Conservation (phyloP, 805 yeast species). For the Candida easanensis region DNA sequence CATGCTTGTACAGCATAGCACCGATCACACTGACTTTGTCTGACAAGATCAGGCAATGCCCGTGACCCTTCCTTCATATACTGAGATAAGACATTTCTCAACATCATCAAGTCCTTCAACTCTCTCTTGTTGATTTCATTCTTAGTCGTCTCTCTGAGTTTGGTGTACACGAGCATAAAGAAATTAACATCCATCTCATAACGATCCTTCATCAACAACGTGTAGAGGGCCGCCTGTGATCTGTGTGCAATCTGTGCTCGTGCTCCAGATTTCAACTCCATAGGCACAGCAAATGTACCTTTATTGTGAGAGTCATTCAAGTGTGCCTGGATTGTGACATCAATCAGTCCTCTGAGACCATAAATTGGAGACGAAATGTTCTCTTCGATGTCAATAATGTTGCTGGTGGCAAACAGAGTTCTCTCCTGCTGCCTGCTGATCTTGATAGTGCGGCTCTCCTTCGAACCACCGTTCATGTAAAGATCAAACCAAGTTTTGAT, state of each 20-base stretch:
- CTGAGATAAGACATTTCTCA: conserved; percentile 67
- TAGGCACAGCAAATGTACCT: conserved; percentile 61
- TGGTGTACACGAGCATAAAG: conserved; percentile 73
- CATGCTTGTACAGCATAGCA: conserved; percentile 59
- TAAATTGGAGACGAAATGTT: conserved; percentile 87
- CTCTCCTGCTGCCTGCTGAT: conserved; percentile 32
- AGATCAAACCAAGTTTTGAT: conserved; percentile 51
- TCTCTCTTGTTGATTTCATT: conserved; percentile 55
- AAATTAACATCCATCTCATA: conserved; percentile 66
- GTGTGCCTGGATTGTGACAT: conserved; percentile 73
- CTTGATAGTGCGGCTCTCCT: conserved; percentile 19
- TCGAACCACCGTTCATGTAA: conserved; percentile 37
- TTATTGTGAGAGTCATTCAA: conserved; percentile 33
- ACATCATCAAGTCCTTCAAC: conserved; percentile 62
- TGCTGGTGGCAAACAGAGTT: conserved; percentile 50
- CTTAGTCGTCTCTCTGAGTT: conserved; percentile 49
- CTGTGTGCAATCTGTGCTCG: conserved; percentile 63
- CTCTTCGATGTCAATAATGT: conserved; percentile 83
- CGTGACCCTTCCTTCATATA: conserved; percentile 49
- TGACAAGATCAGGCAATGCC: conserved; percentile 51
- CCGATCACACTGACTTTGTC: conserved; percentile 53
- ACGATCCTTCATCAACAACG: conserved; percentile 73
- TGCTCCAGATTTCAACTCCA: conserved; percentile 88
- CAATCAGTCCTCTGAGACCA: conserved; percentile 88
- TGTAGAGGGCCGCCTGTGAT: conserved; percentile 84